These are phyloP conservation scores for Clarireedia paspali DNA, from an alignment of 2,329 filamentous ascomycete genomes.

Conservation along the genomic window DNA sequence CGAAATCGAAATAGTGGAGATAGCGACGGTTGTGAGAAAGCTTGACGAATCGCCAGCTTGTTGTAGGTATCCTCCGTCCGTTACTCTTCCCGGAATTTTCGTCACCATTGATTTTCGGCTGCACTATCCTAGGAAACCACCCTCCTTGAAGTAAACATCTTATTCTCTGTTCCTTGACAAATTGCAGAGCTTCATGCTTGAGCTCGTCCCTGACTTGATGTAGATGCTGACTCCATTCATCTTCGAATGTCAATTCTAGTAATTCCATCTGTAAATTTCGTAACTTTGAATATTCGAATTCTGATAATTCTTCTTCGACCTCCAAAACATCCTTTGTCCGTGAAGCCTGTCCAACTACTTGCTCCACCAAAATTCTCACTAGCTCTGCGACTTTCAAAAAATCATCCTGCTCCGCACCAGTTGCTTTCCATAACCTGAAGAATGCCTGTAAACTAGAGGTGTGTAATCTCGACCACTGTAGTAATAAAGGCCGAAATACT, in stretches of 20 bases:
- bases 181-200: constrained; percentile 84
- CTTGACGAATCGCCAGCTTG: constrained; percentile 69
- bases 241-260: constrained; percentile 83
- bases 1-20: constrained; percentile 85
- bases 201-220: constrained; percentile 86
- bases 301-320: constrained; percentile 79
- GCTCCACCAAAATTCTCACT: constrained; percentile 81
- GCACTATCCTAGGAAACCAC: constrained; percentile 60
- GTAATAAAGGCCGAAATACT: constrained; percentile 75
- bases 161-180: constrained; percentile 94
- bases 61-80: constrained; percentile 11
- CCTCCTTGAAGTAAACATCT: constrained; percentile 80
- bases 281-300: constrained; percentile 72
- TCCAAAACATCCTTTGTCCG: constrained; percentile 79
- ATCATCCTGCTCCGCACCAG: constrained; percentile 75
- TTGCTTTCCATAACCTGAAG: constrained; percentile 86
- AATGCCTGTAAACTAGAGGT: constrained; percentile 80
- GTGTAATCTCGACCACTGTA: constrained; percentile 91
- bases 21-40: constrained; percentile 87
- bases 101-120: constrained; percentile 38
- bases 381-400: constrained; percentile 92
- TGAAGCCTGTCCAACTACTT: constrained; percentile 74
- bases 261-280: constrained; percentile 90
- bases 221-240: constrained; percentile 87
- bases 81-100: constrained; percentile 17